Percentiles rank a stretch among this genome's conserved stretches.
These are phyloP conservation scores for Fraxinus angustifolia DNA, from an alignment of 305 asterid genomes.

Conservation along the genomic window DNA sequence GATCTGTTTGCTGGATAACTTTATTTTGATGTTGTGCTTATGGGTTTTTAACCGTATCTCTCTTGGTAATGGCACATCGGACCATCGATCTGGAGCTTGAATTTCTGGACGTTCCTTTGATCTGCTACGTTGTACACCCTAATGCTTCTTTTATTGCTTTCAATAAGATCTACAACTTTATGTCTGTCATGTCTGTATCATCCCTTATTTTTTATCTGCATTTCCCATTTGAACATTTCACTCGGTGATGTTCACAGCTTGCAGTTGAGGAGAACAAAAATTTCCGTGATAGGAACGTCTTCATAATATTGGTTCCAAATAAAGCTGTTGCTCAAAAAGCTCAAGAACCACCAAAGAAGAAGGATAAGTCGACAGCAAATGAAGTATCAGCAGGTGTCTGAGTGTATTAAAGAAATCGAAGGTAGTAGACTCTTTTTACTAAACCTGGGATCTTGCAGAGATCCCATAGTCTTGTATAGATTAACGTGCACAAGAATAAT, in stretches of 20 bases:
- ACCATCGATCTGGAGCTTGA: neutral
- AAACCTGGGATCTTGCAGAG: constrained; percentile 24
- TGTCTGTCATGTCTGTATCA: neutral
- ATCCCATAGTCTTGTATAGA: constrained; percentile 42
- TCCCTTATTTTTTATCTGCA: neutral
- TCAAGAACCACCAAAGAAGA: constrained; percentile 64
- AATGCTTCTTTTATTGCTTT: neutral
- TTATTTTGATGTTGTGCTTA: neutral
- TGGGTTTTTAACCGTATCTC: neutral
- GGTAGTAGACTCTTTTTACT: constrained; percentile 24
- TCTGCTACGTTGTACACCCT: neutral
- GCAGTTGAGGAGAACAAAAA: constrained; percentile 71
- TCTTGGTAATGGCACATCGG: neutral
- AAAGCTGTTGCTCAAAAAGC: constrained; percentile 56
- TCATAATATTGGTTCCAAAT: constrained; percentile 70
- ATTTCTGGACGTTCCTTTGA: neutral
- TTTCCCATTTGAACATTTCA: neutral
- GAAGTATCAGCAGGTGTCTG: constrained; percentile 71
- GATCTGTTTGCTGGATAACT: neutral
- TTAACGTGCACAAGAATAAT: constrained; percentile 28
- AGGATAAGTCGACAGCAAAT: constrained; percentile 40
- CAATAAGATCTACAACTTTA: neutral
- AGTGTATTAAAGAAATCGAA: constrained; percentile 25
- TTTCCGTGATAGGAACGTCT: constrained; percentile 67
- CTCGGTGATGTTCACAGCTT: constrained; percentile 39